These are phyloP conservation scores for Quercus bicolor DNA, from an alignment of 306 rosid genomes.

Conservation along the genomic window DNA sequence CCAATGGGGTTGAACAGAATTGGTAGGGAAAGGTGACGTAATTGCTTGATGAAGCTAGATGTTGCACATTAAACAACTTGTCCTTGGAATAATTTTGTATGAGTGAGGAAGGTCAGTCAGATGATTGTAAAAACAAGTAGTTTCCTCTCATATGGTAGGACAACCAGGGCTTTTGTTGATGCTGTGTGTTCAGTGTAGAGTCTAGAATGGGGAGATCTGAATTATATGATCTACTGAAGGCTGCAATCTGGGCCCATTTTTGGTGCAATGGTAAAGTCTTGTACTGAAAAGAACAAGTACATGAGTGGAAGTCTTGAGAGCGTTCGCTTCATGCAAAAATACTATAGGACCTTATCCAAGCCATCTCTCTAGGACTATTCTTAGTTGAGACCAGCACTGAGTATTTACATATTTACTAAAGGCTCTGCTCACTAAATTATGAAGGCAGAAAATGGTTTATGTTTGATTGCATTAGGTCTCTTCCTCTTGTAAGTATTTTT, in stretches of 20 bases:
- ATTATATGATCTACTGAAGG: neutral
- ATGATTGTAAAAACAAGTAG: neutral
- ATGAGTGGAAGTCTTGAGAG: no score
- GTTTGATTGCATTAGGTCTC: neutral
- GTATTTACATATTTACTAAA: no score
- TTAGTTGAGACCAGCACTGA: no score
- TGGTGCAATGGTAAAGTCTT: no score
- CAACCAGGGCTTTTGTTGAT: no score
- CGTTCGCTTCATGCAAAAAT: no score
- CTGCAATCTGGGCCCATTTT: no score
- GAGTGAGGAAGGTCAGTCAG: neutral
- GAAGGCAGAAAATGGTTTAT: neutral
- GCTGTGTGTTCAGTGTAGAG: neutral
- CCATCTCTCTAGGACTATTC: no score
- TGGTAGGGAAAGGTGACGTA: no score
- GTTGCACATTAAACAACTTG: neutral
- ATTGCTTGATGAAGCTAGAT: neutral
- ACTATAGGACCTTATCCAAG: no score
- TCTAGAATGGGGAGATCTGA: neutral
- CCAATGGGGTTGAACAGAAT: neutral
- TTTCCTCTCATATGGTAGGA: neutral
- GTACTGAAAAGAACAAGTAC: no score
- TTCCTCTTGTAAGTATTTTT: neutral
- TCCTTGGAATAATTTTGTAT: neutral
- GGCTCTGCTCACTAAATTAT: neutral